phyloP scores from a whole-genome alignment of 805 yeast genomes.

The Kodamaea laetipori region DNA sequence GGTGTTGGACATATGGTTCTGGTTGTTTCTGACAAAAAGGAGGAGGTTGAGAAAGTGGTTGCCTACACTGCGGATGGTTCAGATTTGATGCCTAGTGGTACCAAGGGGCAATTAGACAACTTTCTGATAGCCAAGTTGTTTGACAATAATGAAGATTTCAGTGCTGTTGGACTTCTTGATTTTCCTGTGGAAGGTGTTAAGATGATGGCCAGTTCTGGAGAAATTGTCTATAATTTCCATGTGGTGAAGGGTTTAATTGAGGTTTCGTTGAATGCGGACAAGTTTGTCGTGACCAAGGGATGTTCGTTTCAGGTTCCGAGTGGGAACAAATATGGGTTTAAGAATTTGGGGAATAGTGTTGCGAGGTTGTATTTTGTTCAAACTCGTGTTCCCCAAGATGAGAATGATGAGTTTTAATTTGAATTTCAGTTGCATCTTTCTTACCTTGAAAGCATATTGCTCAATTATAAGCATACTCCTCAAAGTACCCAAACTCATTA shows the following conservation, averaged over 20 bases:
- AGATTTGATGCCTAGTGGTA: slow-evolving; percentile 26
- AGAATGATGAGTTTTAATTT: slow-evolving; percentile 12
- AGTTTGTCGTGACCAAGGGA: slow-evolving; percentile 66
- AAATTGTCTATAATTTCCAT: slow-evolving; percentile 71
- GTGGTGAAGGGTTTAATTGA: slow-evolving; percentile 72
- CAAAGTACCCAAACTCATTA: too few species aligned
- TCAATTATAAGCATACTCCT: too few species aligned
- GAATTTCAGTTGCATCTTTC: too few species aligned
- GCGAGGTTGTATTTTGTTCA: slow-evolving; percentile 79
- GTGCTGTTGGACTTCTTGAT: slow-evolving; percentile 74
- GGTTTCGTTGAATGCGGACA: slow-evolving; percentile 59
- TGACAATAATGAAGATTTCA: slow-evolving; percentile 58
- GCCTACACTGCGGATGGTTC: slow-evolving; percentile 69
- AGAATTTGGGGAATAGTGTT: slow-evolving; percentile 57
- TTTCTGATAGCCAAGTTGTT: slow-evolving; percentile 67
- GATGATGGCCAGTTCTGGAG: slow-evolving; percentile 60
- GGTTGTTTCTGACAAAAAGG: slow-evolving; percentile 53
- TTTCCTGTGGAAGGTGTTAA: slow-evolving; percentile 65
- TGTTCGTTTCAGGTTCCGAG: slow-evolving; percentile 83
- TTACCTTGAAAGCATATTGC: too few species aligned
- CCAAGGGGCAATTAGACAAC: slow-evolving; percentile 43
- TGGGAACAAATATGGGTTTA: slow-evolving; percentile 69
- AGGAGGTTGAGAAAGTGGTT: slow-evolving; percentile 46
- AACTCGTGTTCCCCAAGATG: slow-evolving; percentile 38
- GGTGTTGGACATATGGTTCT: slow-evolving; percentile 40